Evolutionary conservation across 1,284 basidiomycete genomes (phyloP), one percentile per base, ranked within the genome.

Genomic region (Ganoderma boninense): DNA sequence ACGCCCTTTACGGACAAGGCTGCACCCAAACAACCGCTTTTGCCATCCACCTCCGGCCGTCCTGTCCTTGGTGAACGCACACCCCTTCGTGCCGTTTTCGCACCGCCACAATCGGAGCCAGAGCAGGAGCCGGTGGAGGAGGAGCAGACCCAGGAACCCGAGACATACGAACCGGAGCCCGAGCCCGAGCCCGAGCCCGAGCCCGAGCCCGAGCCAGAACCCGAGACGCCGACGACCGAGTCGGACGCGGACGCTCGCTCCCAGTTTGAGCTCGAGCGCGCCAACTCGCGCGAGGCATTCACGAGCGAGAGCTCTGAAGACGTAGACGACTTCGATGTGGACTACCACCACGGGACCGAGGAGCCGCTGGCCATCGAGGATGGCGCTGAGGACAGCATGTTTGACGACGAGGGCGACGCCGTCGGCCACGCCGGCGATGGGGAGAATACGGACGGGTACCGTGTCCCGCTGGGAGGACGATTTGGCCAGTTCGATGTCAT

Each of bases 401-500:
- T 67, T 54, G 71, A 73, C 63, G 71, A 70, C 60, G 60, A 62
- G 42, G 26, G 60, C 42, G 60, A 23, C 1, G 42, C 14, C 13
- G 23, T 26, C 11, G 23, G n/a, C 38, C n/a, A 2, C 38, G 67
- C 76, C 16, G 83, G 83, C 35, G 82, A 85, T 23, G 69, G 73
- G n/a, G 71, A 75, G 11, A 83, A 85, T 5, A 84, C 86, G 49
- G 83, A 79, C 18, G 83, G 82, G 69, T 84, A 83, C 61, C 83
- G 85, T 6, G 83, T 86, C 11, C 91, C 91, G 23, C 83, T 92
- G 68, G 91, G 92, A 32, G 90, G 92, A 14, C 88, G 93, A 62
- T 91, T 93, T 75, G 93, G 92, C 32, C 86, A 85, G 69, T 93
- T 95, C 82, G 91, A 95, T 76, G 90, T 95, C 67, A 95, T 98